Evolutionary conservation across 2,329 filamentous ascomycete genomes (phyloP).

Genomic region (Botrytis tulipae): DNA sequence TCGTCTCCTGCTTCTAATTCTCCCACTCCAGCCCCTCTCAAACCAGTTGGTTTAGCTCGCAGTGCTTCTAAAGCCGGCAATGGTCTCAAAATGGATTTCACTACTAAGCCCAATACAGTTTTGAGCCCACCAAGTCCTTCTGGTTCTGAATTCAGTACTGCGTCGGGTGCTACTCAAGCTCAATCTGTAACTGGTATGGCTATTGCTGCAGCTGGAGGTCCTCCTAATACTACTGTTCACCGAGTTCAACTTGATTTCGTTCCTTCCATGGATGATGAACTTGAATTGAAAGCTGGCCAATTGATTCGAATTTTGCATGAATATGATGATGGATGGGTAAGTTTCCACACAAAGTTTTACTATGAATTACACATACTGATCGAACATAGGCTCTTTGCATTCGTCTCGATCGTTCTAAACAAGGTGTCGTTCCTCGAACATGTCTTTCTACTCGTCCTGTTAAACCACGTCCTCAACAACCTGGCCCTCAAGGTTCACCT

Average conservation of each 20-base stretch:
- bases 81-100: slow-evolving; percentile 52
- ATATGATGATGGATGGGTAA: slow-evolving; percentile 97
- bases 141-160: slow-evolving; percentile 61
- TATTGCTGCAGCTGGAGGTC: slow-evolving; percentile 61
- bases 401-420: slow-evolving; percentile 82
- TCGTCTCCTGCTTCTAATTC: slow-evolving; percentile 19
- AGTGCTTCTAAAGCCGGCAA: slow-evolving; percentile 58
- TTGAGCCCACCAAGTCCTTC: slow-evolving; percentile 56
- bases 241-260: slow-evolving; percentile 93
- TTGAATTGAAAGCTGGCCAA: slow-evolving; percentile 76
- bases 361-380: slow-evolving; percentile 35
- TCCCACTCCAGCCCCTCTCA: slow-evolving; percentile 19
- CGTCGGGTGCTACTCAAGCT: slow-evolving; percentile 47
- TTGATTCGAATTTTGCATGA: slow-evolving; percentile 88
- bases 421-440: slow-evolving; percentile 90
- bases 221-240: slow-evolving; percentile 67
- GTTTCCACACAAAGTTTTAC: slow-evolving; percentile 34
- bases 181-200: slow-evolving; percentile 53
- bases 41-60: slow-evolving; percentile 43
- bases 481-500: slow-evolving; percentile 34
- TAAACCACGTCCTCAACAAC: slow-evolving; percentile 45
- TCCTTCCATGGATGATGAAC: slow-evolving; percentile 88
- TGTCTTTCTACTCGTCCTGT: slow-evolving; percentile 90
- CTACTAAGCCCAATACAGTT: slow-evolving; percentile 42
- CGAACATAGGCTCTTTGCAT: slow-evolving; percentile 75